These are phyloP conservation scores for Tetrahymena malaccensis DNA, from an alignment of 73 alveolate species.

Conservation along the genomic window DNA sequence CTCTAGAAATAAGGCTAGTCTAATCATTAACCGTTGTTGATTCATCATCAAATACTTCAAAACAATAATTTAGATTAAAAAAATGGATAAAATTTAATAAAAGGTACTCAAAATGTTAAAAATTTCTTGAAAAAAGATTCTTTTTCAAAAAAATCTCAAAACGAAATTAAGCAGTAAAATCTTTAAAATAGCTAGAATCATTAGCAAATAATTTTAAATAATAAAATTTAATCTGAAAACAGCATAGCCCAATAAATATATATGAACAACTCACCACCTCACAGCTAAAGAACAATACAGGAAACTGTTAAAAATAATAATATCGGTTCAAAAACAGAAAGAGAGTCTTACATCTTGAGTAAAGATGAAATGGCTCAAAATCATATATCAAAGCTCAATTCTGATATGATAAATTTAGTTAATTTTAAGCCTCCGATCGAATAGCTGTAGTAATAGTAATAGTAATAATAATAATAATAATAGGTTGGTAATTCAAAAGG, in stretches of 20 bases:
- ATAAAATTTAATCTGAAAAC: neutral
- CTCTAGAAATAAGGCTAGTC: neutral
- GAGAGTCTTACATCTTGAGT: neutral
- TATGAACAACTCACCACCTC: neutral
- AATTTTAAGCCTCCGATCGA: neutral
- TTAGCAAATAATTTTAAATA: neutral
- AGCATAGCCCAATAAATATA: neutral
- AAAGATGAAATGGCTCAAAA: neutral
- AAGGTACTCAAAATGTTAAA: neutral
- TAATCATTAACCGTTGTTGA: neutral
- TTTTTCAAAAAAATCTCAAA: neutral
- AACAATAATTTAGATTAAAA: neutral
- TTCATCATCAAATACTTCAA: neutral
- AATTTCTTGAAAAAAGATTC: neutral
- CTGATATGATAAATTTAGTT: neutral
- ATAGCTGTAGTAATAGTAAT: neutral
- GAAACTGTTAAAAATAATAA: neutral
- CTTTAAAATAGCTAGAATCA: neutral
- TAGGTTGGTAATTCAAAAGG: neutral
- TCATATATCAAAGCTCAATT: neutral
- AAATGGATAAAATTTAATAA: neutral
- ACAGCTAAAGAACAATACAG: neutral
- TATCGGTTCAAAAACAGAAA: neutral
- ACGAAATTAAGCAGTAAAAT: neutral
- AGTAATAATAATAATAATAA: neutral